These are phyloP conservation scores for Ophiocordyceps robertsii DNA, from an alignment of 2,329 filamentous ascomycete genomes.

Conservation along the genomic window DNA sequence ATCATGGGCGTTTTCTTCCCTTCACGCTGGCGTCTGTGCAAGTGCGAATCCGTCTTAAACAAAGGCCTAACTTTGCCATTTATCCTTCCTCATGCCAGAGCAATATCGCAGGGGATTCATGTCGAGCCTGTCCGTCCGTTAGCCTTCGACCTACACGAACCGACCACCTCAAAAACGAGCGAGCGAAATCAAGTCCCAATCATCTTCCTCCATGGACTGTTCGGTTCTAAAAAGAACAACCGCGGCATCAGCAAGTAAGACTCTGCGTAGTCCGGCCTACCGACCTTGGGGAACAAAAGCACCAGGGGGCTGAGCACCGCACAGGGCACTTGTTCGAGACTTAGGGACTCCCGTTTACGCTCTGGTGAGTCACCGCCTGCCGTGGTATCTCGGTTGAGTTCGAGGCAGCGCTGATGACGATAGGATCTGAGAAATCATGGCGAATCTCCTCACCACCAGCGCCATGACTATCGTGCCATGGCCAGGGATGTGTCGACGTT, in stretches of 20 bases:
- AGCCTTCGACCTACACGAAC: slow-evolving; percentile 54
- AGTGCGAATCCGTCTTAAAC: too few species aligned
- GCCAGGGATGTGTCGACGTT: slow-evolving; percentile 74
- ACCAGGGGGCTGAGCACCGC: slow-evolving; percentile 3
- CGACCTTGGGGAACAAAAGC: not conserved
- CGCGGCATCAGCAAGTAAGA: slow-evolving; percentile 85
- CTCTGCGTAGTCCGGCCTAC: not conserved
- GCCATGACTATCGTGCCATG: slow-evolving; percentile 72
- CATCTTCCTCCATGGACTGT: slow-evolving; percentile 82
- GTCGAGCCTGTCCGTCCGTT: slow-evolving; percentile 23
- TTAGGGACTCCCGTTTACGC: slow-evolving; percentile 71
- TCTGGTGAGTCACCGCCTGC: slow-evolving; percentile 40
- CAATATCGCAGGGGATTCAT: not conserved
- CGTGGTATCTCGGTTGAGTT: not conserved
- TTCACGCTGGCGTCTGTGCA: too few species aligned
- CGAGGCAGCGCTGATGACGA: slow-evolving; percentile 4
- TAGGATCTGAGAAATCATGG: slow-evolving; percentile 90
- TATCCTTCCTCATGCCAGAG: not conserved
- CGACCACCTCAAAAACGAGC: slow-evolving; percentile 24
- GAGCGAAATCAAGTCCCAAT: slow-evolving; percentile 45
- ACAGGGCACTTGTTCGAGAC: slow-evolving; percentile 67
- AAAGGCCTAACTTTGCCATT: too few species aligned
- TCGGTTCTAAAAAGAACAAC: slow-evolving; percentile 93
- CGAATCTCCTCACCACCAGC: slow-evolving; percentile 63
- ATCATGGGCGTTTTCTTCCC: too few species aligned